Evolutionary conservation across 345 rosid species (phyloP).

Genomic region (Cardiospermum halicacabum): DNA sequence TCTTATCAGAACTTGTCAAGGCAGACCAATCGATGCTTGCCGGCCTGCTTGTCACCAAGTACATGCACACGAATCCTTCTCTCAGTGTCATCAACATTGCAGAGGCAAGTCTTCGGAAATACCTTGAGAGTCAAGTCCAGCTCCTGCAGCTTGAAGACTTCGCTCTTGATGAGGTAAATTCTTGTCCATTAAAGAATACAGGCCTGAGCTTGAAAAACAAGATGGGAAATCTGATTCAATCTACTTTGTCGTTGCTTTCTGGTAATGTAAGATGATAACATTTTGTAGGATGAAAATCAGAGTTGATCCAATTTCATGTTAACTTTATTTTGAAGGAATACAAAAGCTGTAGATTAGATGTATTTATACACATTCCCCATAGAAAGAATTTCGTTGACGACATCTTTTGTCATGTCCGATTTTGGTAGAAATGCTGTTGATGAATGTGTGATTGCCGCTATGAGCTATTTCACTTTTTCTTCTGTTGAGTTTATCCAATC

Average conservation of each 20-base stretch:
- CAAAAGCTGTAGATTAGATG: neutral
- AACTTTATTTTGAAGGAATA: neutral
- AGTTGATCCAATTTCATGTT: neutral
- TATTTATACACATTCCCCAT: neutral
- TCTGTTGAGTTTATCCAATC: no score
- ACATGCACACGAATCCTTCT: constrained; percentile 75
- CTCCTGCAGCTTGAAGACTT: constrained; percentile 28
- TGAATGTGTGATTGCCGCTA: no score
- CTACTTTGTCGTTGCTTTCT: constrained; percentile 46
- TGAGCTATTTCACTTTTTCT: no score
- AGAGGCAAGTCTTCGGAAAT: constrained; percentile 62
- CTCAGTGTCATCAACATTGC: constrained; percentile 58
- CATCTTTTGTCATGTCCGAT: no score
- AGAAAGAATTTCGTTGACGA: no score
- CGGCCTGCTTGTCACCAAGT: constrained; percentile 63
- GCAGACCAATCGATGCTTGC: constrained; percentile 73
- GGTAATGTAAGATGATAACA: neutral
- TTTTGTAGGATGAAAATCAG: neutral
- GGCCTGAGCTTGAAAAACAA: constrained; percentile 37
- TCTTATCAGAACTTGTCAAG: constrained; percentile 67
- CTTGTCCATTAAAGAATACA: constrained; percentile 36
- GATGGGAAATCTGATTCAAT: constrained; percentile 41
- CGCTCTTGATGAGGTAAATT: constrained; percentile 20
- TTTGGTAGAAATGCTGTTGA: no score
- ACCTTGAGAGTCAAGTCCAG: constrained; percentile 54